Base-by-base conservation (phyloP, 2,329 filamentous ascomycete species). In the Exophiala sideris region DNA sequence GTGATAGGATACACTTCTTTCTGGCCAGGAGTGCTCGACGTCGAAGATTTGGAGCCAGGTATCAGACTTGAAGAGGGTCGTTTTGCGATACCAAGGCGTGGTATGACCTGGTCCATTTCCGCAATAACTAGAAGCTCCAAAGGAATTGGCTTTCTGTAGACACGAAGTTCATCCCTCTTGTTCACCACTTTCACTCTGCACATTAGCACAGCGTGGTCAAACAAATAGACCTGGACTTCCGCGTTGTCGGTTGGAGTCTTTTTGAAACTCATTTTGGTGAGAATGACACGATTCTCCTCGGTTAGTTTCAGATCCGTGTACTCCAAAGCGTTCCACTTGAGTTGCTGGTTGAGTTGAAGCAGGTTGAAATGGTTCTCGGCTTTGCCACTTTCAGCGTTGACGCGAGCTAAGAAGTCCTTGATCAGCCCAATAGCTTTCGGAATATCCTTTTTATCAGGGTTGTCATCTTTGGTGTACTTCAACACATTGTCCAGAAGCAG, bases 311-410 rank as follows among this genome's bases (percentile, higher is more conserved):
- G 76, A 69, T 99, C 94, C 45, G 97, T 91, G 66, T 87, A 88
- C 67, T 96, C 92, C 59, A 90, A 90, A 1, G 89, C 86, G 39
- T 87, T 83, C 79, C 95, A 99, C 59, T 92, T 90, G 60, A 99
- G 82, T 64, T 95, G 89, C 63, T 94, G 86, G 68, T 96, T 94
- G 32, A 99, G 80, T 63, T 91, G 88, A 70, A 92, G 87, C 53
- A 99, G 76, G 69, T 97, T 97, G 79, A 96, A 97, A 48, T 94
- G 87, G 68, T 99, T 99, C 72, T 99, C 94, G 0, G 94, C 91
- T 75, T 95, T 96, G 64, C 94, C 94, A 62, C 91, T 96, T 71
- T 97, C 94, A 11, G 89, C 82, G 67, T 99, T 99, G 67, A 99
- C 94, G 60, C 89, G 83, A 48, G 84, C 87, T 46, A 99, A 76